phyloP scores from a whole-genome alignment of 257 asterid species.

The Solanum clarkiae region DNA sequence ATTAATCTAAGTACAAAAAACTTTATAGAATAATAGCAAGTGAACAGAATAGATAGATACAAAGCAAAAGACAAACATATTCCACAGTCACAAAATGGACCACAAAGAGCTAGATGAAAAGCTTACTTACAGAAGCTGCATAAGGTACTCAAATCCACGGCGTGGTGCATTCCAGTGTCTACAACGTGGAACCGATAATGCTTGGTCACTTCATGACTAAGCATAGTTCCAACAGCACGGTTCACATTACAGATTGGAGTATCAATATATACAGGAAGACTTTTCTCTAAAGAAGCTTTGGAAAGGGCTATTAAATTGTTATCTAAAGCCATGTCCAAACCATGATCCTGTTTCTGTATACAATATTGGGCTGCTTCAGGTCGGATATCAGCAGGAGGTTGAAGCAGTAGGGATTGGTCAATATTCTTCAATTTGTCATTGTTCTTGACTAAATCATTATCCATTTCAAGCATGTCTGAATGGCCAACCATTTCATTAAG shows the following conservation, averaged over 20 bases:
- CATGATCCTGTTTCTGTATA: conserved; percentile 96
- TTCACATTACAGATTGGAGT: conserved; percentile 75
- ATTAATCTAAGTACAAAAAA: no score
- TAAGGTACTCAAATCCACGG: neutral
- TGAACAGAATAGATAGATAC: neutral
- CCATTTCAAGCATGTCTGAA: conserved; percentile 88
- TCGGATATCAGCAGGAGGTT: conserved; percentile 93
- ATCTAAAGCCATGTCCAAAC: conserved; percentile 90
- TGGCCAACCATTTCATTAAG: conserved; percentile 92
- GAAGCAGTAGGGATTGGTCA: conserved; percentile 76
- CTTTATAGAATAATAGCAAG: no score
- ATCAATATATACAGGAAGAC: conserved; percentile 80
- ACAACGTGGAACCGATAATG: conserved; percentile 23
- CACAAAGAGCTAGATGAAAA: conserved; percentile 5
- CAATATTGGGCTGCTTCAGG: conserved; percentile 97
- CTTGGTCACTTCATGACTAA: conserved; percentile 91
- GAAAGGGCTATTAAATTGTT: conserved; percentile 57
- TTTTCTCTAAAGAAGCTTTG: conserved; percentile 64
- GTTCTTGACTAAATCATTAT: conserved; percentile 48
- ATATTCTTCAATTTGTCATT: conserved; percentile 84
- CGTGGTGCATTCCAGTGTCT: neutral
- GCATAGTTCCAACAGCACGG: conserved; percentile 98
- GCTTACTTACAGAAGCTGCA: conserved; percentile 1
- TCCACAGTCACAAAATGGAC: neutral
- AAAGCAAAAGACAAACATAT: neutral